These are phyloP conservation scores for Drechslerella coelobrocha DNA, from an alignment of 2,329 filamentous ascomycete species.

Conservation along the genomic window DNA sequence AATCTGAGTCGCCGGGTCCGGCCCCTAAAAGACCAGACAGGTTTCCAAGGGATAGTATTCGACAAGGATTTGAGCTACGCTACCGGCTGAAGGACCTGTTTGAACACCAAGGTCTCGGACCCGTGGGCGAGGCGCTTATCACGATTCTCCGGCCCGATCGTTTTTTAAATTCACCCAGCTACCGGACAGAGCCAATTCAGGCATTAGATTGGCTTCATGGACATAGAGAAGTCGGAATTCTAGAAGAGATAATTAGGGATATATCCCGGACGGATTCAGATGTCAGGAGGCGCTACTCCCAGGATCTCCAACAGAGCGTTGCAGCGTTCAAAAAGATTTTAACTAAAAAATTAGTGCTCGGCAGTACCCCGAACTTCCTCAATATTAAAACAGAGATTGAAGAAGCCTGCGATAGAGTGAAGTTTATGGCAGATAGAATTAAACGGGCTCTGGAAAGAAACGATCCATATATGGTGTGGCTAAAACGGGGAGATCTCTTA, in stretches of 20 bases:
- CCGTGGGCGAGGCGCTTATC: conserved; percentile 49
- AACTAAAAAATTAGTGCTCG: neutral
- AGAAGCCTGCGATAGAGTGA: neutral
- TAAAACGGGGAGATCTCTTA: conserved; percentile 24
- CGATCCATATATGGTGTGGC: conserved; percentile 9
- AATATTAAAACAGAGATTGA: conserved; percentile 22
- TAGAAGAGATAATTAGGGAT: conserved; percentile 17
- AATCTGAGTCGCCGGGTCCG: neutral
- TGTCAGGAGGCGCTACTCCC: conserved; percentile 59
- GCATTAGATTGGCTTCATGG: neutral
- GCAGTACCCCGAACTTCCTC: conserved; percentile 2
- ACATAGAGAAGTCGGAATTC: conserved; percentile 15
- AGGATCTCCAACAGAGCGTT: conserved; percentile 58
- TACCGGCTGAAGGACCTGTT: conserved; percentile 46
- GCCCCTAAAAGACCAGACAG: neutral
- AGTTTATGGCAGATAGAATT: neutral
- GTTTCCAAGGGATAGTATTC: neutral
- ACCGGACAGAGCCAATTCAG: neutral
- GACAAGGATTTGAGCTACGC: neutral
- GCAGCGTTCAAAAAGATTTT: conserved; percentile 53
- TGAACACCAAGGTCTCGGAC: conserved; percentile 41
- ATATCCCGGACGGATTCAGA: conserved; percentile 25
- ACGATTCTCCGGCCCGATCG: conserved; percentile 14
- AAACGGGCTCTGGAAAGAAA: conserved; percentile 1
- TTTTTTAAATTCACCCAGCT: conserved; percentile 6